Percentiles rank a stretch among this genome's conserved stretches.
Evolutionary conservation across 2,329 filamentous ascomycete species (phyloP).

Genomic region (Fusarium miscanthi): DNA sequence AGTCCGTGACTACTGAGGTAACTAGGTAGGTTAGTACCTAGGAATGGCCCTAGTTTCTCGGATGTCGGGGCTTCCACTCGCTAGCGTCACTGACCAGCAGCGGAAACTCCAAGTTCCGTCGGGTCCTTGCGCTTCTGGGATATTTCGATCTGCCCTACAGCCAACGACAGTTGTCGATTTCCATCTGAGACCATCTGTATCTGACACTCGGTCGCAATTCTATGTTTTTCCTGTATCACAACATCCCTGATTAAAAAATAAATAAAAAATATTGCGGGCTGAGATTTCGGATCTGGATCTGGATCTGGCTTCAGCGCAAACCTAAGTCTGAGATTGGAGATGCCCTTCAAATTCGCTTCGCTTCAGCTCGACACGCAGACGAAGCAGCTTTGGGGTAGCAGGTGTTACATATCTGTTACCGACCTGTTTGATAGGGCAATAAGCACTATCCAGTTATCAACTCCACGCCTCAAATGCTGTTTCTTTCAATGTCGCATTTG

Average conservation of each 20-base stretch:
- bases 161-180: constrained; percentile 32
- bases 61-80: constrained; percentile 41
- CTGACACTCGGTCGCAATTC: not conserved
- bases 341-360: not conserved
- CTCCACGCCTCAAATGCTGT: not conserved
- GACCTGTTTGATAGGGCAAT: constrained; percentile 2
- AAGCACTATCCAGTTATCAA: not conserved
- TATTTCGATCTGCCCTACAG: constrained; percentile 18
- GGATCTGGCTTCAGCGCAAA: not conserved
- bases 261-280: not conserved
- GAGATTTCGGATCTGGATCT: not conserved
- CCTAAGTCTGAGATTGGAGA: constrained; percentile 2
- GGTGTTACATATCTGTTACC: constrained; percentile 15
- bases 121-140: constrained; percentile 21
- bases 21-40: not conserved
- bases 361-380: constrained; percentile 13
- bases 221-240: not conserved
- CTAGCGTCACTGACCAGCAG: constrained; percentile 38
- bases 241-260: not conserved
- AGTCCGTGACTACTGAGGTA: not conserved
- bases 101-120: constrained; percentile 41
- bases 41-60: constrained; percentile 37
- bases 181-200: constrained; percentile 10
- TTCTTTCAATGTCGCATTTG: not conserved
- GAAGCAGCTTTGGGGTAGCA: constrained; percentile 22